These are phyloP conservation scores for Thalassiosira livingstoniorum DNA, from an alignment of 352 stramenopile species.

Conservation along the genomic window DNA sequence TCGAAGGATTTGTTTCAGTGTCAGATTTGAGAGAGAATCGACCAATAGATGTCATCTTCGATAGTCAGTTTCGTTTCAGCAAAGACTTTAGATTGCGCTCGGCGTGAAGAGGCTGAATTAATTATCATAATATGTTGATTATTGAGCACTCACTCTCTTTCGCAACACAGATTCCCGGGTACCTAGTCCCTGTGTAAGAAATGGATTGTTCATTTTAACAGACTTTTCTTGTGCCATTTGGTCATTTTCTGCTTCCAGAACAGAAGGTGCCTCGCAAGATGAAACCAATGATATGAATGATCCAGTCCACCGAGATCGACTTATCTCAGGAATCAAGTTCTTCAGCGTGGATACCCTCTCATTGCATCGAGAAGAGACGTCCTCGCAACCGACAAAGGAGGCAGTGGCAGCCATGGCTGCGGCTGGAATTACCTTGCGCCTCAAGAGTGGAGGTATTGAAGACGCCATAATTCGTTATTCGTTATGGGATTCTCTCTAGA, in stretches of 20 bases:
- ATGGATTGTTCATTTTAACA: slow-evolving; percentile 1
- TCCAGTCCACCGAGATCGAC: neutral
- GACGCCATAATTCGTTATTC: slow-evolving; percentile 21
- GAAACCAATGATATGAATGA: neutral
- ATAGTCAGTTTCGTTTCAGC: too few species aligned
- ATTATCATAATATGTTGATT: too few species aligned
- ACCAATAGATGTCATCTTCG: slow-evolving; percentile 79
- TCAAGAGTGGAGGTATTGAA: slow-evolving; percentile 19
- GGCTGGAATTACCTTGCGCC: slow-evolving; percentile 24
- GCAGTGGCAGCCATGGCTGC: slow-evolving; percentile 13
- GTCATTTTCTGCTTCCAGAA: neutral
- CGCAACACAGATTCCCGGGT: slow-evolving; percentile 13
- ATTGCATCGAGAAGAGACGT: slow-evolving; percentile 1
- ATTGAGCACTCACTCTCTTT: slow-evolving; percentile 18
- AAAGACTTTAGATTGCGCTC: too few species aligned
- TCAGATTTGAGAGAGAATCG: slow-evolving; percentile 78
- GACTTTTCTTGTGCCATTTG: neutral
- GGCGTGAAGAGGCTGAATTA: too few species aligned
- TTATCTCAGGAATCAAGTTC: neutral
- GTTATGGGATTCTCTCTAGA: too few species aligned
- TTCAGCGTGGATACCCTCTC: slow-evolving; percentile 7
- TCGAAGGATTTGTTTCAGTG: slow-evolving; percentile 68
- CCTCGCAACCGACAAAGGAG: neutral
- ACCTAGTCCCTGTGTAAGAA: slow-evolving; percentile 10
- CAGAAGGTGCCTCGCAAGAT: neutral